Evolutionary conservation across 805 yeast species (phyloP).

Genomic region (Lachancea meyersii): DNA sequence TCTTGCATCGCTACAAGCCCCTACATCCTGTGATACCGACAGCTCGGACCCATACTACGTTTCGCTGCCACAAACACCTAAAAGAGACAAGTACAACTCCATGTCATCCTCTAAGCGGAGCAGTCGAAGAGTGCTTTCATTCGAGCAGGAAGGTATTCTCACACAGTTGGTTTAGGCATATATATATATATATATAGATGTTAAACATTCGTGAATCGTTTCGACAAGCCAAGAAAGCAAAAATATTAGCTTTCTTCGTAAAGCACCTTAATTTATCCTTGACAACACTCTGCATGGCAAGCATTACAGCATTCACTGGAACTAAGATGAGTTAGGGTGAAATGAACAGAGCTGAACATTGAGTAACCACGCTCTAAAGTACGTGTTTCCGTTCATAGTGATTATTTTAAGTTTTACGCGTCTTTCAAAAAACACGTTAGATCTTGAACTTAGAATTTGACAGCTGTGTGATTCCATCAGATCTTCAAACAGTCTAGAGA

Average conservation of each 20-base stretch:
- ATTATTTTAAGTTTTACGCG: no score
- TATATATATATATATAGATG: neutral
- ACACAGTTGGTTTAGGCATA: conserved; percentile 9
- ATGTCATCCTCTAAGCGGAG: conserved; percentile 5
- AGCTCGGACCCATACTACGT: conserved; percentile 11
- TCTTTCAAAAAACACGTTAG: neutral
- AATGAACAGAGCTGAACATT: no score
- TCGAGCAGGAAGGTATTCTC: conserved; percentile 14
- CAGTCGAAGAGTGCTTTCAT: conserved; percentile 11
- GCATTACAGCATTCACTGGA: no score
- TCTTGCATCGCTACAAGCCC: conserved; percentile 3
- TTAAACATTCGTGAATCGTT: no score
- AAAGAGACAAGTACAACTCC: conserved; percentile 7
- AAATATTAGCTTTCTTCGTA: no score
- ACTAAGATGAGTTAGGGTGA: no score
- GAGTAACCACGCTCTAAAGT: no score
- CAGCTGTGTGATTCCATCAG: neutral
- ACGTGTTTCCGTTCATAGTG: no score
- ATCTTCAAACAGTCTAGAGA: neutral
- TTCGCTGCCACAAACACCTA: conserved; percentile 10
- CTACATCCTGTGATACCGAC: conserved; percentile 4
- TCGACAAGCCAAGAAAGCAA: no score
- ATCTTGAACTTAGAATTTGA: neutral
- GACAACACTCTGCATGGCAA: no score
- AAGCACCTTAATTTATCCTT: no score